Conservation (phyloP, 495 filamentous ascomycete genomes). For the Daldinia vernicosa region DNA sequence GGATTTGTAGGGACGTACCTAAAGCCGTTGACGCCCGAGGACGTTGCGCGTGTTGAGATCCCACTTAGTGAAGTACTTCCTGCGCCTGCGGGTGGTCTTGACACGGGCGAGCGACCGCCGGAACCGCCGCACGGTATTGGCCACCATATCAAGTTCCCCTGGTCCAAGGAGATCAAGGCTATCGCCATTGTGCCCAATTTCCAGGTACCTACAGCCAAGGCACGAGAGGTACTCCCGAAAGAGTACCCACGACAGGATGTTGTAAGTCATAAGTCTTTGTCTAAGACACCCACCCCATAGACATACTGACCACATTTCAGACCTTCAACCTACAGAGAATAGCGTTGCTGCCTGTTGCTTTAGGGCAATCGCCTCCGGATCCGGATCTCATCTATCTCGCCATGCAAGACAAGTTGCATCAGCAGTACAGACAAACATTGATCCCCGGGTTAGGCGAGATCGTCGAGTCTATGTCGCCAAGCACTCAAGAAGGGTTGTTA, state of each 20-base stretch:
- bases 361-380: constrained; percentile 89
- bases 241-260: constrained; percentile 80
- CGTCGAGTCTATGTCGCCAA: constrained; percentile 83
- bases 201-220: constrained; percentile 88
- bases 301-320: constrained; percentile 48
- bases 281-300: neutral
- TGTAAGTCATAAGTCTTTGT: constrained; percentile 55
- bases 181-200: constrained; percentile 95
- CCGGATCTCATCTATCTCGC: constrained; percentile 91
- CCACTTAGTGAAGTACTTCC: constrained; percentile 94
- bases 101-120: constrained; percentile 84
- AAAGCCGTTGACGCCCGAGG: constrained; percentile 85
- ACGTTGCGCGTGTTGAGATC: constrained; percentile 87
- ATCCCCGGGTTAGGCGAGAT: constrained; percentile 94
- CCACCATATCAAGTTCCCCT: constrained; percentile 90
- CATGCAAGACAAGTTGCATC: constrained; percentile 98
- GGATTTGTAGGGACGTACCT: constrained; percentile 98
- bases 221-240: constrained; percentile 80
- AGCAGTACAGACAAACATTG: constrained; percentile 87
- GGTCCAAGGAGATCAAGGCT: constrained; percentile 92
- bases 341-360: constrained; percentile 82
- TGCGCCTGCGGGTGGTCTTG: constrained; percentile 82
- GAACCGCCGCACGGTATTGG: constrained; percentile 91
- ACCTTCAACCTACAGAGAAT: constrained; percentile 95
- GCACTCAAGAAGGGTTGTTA: constrained; percentile 83